Conservation (phyloP, 2,329 filamentous ascomycete genomes). For the Ambrosiella xylebori region DNA sequence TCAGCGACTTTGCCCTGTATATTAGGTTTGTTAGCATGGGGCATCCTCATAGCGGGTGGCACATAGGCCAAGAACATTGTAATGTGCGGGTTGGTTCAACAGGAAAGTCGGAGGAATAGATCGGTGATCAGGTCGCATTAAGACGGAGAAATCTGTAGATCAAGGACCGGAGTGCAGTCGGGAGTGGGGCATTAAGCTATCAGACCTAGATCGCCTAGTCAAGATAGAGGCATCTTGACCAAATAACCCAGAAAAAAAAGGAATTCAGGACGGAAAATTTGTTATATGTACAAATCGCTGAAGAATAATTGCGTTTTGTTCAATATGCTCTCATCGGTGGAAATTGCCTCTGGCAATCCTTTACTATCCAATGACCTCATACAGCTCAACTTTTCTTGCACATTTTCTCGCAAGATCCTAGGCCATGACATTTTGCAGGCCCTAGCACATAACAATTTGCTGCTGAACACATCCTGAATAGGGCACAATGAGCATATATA, state of each 20-base stretch:
- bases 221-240: too few relatives aligned
- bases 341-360: not conserved
- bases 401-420: not conserved
- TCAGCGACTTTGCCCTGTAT: slow-evolving; percentile 96
- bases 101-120: too few relatives aligned
- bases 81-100: not conserved
- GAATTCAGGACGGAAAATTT: too few relatives aligned
- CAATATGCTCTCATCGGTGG: not conserved
- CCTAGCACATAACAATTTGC: not conserved
- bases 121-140: too few relatives aligned
- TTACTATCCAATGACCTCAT: not conserved
- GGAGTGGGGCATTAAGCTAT: too few relatives aligned
- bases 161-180: too few relatives aligned
- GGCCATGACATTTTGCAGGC: not conserved
- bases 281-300: too few relatives aligned
- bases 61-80: slow-evolving; percentile 38
- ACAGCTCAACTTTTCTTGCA: not conserved
- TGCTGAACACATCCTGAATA: not conserved
- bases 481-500: not conserved
- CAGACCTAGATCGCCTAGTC: too few relatives aligned
- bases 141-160: too few relatives aligned
- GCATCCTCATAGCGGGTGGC: slow-evolving; percentile 22
- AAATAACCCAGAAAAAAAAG: too few relatives aligned
- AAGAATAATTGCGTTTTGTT: not conserved
- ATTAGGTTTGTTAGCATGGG: slow-evolving; percentile 22